Base-by-base conservation (phyloP, 352 stramenopile species). In the Phytopythium litorale region DNA sequence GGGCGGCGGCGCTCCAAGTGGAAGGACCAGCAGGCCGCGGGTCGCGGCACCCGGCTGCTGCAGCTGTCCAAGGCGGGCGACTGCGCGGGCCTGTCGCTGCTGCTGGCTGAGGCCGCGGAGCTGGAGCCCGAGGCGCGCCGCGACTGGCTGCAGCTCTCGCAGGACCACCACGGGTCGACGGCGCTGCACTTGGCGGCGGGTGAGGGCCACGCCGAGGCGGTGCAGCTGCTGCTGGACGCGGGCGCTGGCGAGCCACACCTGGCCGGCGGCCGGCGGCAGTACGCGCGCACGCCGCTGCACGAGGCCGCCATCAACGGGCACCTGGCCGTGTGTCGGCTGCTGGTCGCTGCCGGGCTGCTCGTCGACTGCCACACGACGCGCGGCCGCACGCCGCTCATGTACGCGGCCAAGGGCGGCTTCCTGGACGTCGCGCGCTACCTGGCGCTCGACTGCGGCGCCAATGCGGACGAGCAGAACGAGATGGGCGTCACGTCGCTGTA, bases 361-460 rank as follows among this genome's bases (percentile, higher is more conserved):
- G 80, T 93, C 23, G 80, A 89, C 51, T 89, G 80, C 58, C 84
- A 93, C 71, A 93, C 84, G 48, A 93, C 84, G 25, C 78, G 84
- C 45, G 79, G 74, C 15, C 71, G 84, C 23, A 93, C 84, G 37
- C 84, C 80, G 49, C 70, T 93, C 43, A 88, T 93, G 82, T 91
- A 91, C 50, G 78, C 81, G 19, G 76, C 84, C 18, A 90, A 88
- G 49, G 79, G 81, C 40, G 76, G 78, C 56, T 81, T 89, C 48
- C 35, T 89, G 49, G 68, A 78, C 3, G 58, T 88, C 3, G 75
- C 68, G 9, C 58, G 56, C 32, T 89, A 73, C 28, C 65, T 92
- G 7, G 59, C 86, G 5, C 58, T 65, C 1, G 65, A 88, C 16
- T 79, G 78, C 38, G 62, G 61, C 9, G 81, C 81, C 2, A 79